Base-by-base conservation (phyloP, 495 filamentous ascomycete species). In the Polyplosphaeria fusca region DNA sequence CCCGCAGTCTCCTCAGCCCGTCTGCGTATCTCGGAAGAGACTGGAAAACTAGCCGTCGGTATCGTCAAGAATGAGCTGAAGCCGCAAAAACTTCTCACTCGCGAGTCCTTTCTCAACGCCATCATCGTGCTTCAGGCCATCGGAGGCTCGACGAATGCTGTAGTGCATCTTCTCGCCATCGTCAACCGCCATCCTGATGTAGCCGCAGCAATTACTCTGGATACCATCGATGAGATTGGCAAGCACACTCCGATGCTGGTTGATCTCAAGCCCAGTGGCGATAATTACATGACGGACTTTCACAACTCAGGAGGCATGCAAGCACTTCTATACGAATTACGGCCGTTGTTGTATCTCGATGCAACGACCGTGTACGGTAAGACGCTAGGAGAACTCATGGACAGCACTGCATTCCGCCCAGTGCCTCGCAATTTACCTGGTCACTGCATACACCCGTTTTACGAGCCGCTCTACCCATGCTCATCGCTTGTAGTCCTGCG, bases 251-350 rank as follows among this genome's bases (percentile, higher is more conserved):
- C 84, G 0, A 67, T 87, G 0, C 69, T 87, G 2, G 73, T 86
- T 3, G 84, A 86, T 60, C 71, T 87, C 13, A 87, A 87, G 52
- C 84, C 84, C 3, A 84, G 80, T 53, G 83, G 84, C 3, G 74
- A 80, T 16, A 84, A 85, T 51, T 87, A 87, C 69, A 86, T 86
- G 84, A 81, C 78, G 30, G 82, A 87, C 58, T 85, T 87, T 58
- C 84, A 87, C 63, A 80, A 82, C 62, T 78, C 82, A 0, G 84
- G 84, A 5, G 84, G 84, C 39, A 86, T 86, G 81, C 56, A 75
- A 20, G 77, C 78, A 3, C 65, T 87, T 0, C 57, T 86, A 9
- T 74, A 79, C 44, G 72, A 74, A 3, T 70, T 87, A 2, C 69
- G 73, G 5, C 83, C 82, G 0, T 72, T 86, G 0, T 72, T n/a